phyloP scores from a whole-genome alignment of 2,329 filamentous ascomycete genomes.

The Helotiales sp. region DNA sequence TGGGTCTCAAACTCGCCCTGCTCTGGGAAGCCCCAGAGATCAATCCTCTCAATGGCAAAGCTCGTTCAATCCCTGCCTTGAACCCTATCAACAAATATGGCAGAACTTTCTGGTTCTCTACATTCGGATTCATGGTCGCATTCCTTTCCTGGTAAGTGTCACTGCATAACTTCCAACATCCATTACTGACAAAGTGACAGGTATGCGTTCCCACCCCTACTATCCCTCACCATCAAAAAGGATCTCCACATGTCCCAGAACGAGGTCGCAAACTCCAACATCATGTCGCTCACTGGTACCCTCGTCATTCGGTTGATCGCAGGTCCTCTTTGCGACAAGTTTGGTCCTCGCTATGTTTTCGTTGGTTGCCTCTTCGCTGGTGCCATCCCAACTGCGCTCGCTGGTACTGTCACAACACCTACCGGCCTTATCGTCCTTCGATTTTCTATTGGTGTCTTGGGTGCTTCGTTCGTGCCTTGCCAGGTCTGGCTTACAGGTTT shows the following conservation, averaged over 20 bases:
- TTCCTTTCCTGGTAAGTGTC: slow-evolving; percentile 73
- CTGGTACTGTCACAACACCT: slow-evolving; percentile 70
- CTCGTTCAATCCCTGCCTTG: slow-evolving; percentile 74
- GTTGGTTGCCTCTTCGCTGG: slow-evolving; percentile 72
- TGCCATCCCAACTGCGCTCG: slow-evolving; percentile 79
- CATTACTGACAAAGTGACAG: slow-evolving; percentile 1
- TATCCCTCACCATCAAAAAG: slow-evolving; percentile 68
- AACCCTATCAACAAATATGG: slow-evolving; percentile 80
- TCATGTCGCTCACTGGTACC: slow-evolving; percentile 74
- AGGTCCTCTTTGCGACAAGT: slow-evolving; percentile 82
- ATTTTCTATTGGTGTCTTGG: slow-evolving; percentile 80
- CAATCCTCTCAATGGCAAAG: slow-evolving; percentile 83
- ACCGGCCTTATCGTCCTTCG: slow-evolving; percentile 67
- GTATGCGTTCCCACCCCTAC: slow-evolving; percentile 78
- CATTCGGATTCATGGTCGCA: slow-evolving; percentile 75
- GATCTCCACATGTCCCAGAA: slow-evolving; percentile 70
- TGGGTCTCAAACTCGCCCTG: slow-evolving; percentile 26
- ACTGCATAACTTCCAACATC: neutral
- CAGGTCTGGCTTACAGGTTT: slow-evolving; percentile 93
- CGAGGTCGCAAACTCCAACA: slow-evolving; percentile 86
- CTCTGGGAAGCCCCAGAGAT: slow-evolving; percentile 33
- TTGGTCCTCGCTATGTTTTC: slow-evolving; percentile 79
- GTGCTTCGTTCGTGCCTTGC: slow-evolving; percentile 78
- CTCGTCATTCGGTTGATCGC: slow-evolving; percentile 74
- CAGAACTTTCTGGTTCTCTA: slow-evolving; percentile 87